These are phyloP conservation scores for Seminavis robusta DNA, from an alignment of 108 stramenopile species.

Conservation along the genomic window DNA sequence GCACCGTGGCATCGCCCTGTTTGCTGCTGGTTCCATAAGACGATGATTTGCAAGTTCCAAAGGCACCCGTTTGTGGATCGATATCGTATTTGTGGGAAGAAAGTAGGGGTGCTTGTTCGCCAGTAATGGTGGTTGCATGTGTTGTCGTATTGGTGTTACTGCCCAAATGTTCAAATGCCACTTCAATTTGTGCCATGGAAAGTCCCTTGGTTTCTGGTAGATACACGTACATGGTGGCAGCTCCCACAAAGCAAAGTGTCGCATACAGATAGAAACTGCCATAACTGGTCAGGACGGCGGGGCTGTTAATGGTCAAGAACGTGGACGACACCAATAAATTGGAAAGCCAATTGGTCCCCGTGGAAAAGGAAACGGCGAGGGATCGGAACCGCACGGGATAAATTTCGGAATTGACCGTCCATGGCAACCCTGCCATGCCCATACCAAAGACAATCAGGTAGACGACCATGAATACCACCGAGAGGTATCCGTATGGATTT, in stretches of 20 bases:
- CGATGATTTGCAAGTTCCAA: too few relatives aligned
- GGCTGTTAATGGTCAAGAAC: slow-evolving; percentile 60
- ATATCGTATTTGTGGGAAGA: too few relatives aligned
- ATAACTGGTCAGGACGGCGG: slow-evolving; percentile 44
- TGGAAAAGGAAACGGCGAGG: slow-evolving; percentile 49
- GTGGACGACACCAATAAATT: slow-evolving; percentile 70
- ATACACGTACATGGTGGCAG: slow-evolving; percentile 37
- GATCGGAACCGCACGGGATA: slow-evolving; percentile 63
- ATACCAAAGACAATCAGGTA: slow-evolving; percentile 75
- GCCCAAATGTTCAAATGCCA: slow-evolving; percentile 32
- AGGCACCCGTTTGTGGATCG: too few relatives aligned
- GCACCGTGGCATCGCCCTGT: too few relatives aligned
- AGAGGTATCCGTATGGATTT: slow-evolving; percentile 47
- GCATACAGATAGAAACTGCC: slow-evolving; percentile 75
- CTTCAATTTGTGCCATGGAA: slow-evolving; percentile 66
- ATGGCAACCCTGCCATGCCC: slow-evolving; percentile 75
- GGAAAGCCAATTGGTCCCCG: slow-evolving; percentile 68
- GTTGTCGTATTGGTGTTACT: too few relatives aligned
- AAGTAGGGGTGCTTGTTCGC: too few relatives aligned
- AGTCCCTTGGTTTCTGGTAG: slow-evolving; percentile 83
- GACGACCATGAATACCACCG: slow-evolving; percentile 67
- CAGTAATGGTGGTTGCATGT: too few relatives aligned
- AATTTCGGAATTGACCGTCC: slow-evolving; percentile 85
- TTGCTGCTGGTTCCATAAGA: too few relatives aligned
- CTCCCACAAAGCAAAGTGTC: slow-evolving; percentile 38